Evolutionary conservation across 179 eudicot species (phyloP).

Genomic region (Carnegiea gigantea): DNA sequence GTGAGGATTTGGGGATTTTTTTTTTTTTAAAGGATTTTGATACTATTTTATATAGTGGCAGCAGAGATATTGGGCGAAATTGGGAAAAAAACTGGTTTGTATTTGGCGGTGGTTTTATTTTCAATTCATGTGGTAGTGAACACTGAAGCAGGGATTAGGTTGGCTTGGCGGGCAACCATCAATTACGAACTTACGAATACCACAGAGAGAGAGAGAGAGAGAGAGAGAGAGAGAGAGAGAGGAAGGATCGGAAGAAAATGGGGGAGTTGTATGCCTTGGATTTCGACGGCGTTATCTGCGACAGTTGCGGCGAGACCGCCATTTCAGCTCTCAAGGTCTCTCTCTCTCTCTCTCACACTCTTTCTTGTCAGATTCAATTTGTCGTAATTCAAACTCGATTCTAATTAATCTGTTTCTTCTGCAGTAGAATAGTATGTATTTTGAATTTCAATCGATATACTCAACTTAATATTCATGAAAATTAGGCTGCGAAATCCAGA

Average conservation of each 20-base stretch:
- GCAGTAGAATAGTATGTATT: neutral
- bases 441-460: neutral
- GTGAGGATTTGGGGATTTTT: too few relatives aligned
- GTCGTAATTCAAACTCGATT: neutral
- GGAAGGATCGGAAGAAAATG: conserved; percentile 27
- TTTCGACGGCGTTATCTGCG: conserved; percentile 92
- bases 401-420: neutral
- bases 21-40: too few relatives aligned
- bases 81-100: neutral
- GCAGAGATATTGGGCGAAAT: too few relatives aligned
- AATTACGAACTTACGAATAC: neutral
- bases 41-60: too few relatives aligned
- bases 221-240: neutral
- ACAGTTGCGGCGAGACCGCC: conserved; percentile 96
- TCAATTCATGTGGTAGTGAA: neutral
- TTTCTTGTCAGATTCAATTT: too few relatives aligned
- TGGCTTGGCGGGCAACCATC: neutral
- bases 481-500: conserved; percentile 80
- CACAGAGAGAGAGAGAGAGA: neutral
- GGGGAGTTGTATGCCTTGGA: conserved; percentile 84
- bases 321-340: conserved; percentile 77
- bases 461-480: neutral
- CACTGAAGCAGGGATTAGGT: neutral
- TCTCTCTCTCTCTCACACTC: neutral
- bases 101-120: neutral